These are phyloP conservation scores for Leccinum boreale DNA, from an alignment of 768 basidiomycete species.

Conservation along the genomic window DNA sequence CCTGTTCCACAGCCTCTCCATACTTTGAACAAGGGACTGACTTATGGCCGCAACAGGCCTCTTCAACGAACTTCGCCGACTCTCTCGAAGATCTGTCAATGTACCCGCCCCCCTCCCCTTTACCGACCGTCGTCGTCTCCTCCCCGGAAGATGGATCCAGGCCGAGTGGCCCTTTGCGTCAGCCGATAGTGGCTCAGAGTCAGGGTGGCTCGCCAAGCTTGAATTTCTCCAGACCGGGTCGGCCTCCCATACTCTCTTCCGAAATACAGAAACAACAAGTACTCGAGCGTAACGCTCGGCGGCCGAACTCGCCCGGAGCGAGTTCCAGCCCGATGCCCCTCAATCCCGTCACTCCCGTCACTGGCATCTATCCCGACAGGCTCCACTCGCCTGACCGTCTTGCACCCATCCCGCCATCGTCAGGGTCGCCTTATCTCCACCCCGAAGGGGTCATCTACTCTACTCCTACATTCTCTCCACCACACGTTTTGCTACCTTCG, in stretches of 20 bases:
- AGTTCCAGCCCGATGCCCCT: constrained; percentile 6
- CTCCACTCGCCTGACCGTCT: background rate
- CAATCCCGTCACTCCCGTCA: constrained; percentile 21
- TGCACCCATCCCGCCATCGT: background rate
- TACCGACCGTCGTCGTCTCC: constrained; percentile 58
- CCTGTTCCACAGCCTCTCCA: background rate
- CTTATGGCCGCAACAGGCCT: constrained; percentile 18
- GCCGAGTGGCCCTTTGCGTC: constrained; percentile 31
- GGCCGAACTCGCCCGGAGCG: constrained; percentile 32
- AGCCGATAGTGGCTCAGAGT: constrained; percentile 37
- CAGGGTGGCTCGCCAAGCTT: constrained; percentile 32
- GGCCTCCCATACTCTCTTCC: constrained; percentile 39
- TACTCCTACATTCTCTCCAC: constrained; percentile 13
- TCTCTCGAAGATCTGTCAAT: constrained; percentile 8
- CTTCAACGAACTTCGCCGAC: constrained; percentile 4
- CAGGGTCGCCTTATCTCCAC: constrained; percentile 11
- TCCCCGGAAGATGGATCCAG: constrained; percentile 29
- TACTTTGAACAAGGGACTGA: background rate
- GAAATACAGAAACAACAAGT: constrained; percentile 41
- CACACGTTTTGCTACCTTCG: constrained; percentile 21
- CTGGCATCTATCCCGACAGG: constrained; percentile 14
- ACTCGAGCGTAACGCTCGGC: constrained; percentile 57
- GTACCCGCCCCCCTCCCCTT: constrained; percentile 20
- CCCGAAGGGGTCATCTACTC: constrained; percentile 13
- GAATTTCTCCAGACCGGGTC: constrained; percentile 67